phyloP scores from a whole-genome alignment of 768 basidiomycete species.

The Cubamyces sp. region DNA sequence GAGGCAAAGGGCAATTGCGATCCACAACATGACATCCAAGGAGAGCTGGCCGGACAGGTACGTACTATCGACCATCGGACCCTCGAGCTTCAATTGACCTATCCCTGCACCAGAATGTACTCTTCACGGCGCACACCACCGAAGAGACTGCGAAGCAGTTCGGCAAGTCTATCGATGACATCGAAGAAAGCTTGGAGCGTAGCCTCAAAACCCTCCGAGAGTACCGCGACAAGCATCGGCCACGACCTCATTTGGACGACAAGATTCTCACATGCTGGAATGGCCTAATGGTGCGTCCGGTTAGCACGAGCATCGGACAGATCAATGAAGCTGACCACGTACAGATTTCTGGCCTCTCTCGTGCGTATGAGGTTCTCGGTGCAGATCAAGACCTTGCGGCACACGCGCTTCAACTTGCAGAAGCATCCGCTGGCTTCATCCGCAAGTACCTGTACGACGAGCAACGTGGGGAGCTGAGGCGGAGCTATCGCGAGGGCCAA shows the following conservation, averaged over 20 bases:
- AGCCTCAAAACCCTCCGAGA: conserved; percentile 32
- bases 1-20: conserved; percentile 42
- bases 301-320: too few species aligned
- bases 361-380: conserved; percentile 23
- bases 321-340: neutral
- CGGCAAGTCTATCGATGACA: conserved; percentile 28
- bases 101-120: conserved; percentile 24
- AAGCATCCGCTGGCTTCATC: conserved; percentile 27
- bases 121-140: conserved; percentile 27
- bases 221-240: conserved; percentile 39
- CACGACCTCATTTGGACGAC: conserved; percentile 46
- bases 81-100: neutral
- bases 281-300: conserved; percentile 41
- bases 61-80: neutral
- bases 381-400: neutral
- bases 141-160: conserved; percentile 30
- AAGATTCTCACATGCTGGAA: conserved; percentile 48
- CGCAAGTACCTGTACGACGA: conserved; percentile 26
- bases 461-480: conserved; percentile 29
- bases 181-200: conserved; percentile 26
- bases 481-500: conserved; percentile 42
- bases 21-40: conserved; percentile 41
- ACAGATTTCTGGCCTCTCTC: conserved; percentile 32
- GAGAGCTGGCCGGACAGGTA: conserved; percentile 39
- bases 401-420: conserved; percentile 21